These are phyloP conservation scores for Erysimum cheiri DNA, from an alignment of 441 rosid species.

Conservation along the genomic window DNA sequence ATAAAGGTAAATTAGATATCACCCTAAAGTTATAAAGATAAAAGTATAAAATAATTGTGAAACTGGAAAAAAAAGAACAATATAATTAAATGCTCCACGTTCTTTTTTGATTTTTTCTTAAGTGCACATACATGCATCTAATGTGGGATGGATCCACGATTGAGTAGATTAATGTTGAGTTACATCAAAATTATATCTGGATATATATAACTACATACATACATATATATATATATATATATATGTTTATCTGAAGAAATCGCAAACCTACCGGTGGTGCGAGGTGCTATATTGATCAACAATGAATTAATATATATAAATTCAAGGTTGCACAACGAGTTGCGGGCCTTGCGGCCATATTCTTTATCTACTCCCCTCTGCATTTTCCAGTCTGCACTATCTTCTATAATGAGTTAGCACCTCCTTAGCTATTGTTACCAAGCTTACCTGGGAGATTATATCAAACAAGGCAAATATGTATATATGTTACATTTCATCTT, in stretches of 20 bases:
- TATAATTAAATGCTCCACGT: neutral
- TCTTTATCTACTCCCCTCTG: neutral
- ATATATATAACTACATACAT: slow-evolving; percentile 15
- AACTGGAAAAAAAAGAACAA: neutral
- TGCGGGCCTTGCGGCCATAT: slow-evolving; percentile 1
- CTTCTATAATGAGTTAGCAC: slow-evolving; percentile 33
- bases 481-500: slow-evolving; percentile 21
- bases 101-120: neutral
- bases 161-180: slow-evolving; percentile 31
- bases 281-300: slow-evolving; percentile 6
- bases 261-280: slow-evolving; percentile 1
- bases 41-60: neutral
- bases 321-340: neutral
- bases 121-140: slow-evolving; percentile 33
- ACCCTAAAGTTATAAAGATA: slow-evolving; percentile 2
- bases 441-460: slow-evolving; percentile 25
- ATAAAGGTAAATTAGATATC: neutral
- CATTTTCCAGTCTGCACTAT: slow-evolving; percentile 22
- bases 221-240: neutral
- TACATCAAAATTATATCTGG: slow-evolving; percentile 33
- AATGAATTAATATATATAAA: slow-evolving; percentile 13
- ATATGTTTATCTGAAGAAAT: slow-evolving; percentile 6
- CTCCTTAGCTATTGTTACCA: slow-evolving; percentile 34
- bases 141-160: slow-evolving; percentile 15
- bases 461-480: slow-evolving; percentile 26